Percentiles rank a stretch among this genome's conserved stretches.
These are phyloP conservation scores for Viridothelium virens DNA, from an alignment of 495 filamentous ascomycete species.

Conservation along the genomic window DNA sequence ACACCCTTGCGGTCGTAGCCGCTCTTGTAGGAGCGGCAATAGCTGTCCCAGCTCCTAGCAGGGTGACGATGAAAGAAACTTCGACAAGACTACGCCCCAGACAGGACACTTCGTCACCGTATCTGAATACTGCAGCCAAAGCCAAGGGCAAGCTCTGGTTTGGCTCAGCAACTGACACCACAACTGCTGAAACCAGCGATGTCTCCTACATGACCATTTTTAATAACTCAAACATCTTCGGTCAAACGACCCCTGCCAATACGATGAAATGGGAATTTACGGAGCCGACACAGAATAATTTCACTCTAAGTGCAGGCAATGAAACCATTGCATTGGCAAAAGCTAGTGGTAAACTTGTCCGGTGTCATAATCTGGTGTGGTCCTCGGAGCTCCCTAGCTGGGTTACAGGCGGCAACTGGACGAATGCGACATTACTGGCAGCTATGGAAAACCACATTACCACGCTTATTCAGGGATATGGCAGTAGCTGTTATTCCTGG, in stretches of 20 bases:
- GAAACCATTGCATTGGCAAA: constrained; percentile 21
- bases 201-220: constrained; percentile 33
- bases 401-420: constrained; percentile 24
- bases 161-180: constrained; percentile 13
- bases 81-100: background rate
- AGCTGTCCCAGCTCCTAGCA: background rate
- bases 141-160: constrained; percentile 17
- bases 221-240: constrained; percentile 41
- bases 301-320: constrained; percentile 25
- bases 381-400: constrained; percentile 29
- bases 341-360: constrained; percentile 21
- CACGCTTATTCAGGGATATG: constrained; percentile 21
- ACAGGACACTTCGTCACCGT: background rate
- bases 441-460: constrained; percentile 32
- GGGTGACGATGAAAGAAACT: background rate
- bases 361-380: constrained; percentile 34
- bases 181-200: background rate
- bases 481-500: constrained; percentile 28
- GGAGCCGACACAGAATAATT: constrained; percentile 35
- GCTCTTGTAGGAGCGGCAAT: background rate
- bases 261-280: constrained; percentile 43
- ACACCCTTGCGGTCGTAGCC: background rate
- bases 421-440: constrained; percentile 21
- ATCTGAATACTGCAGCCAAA: constrained; percentile 6
- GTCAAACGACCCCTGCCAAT: constrained; percentile 46